phyloP scores from a whole-genome alignment of 306 rosid genomes.

The Prunus mongolica region DNA sequence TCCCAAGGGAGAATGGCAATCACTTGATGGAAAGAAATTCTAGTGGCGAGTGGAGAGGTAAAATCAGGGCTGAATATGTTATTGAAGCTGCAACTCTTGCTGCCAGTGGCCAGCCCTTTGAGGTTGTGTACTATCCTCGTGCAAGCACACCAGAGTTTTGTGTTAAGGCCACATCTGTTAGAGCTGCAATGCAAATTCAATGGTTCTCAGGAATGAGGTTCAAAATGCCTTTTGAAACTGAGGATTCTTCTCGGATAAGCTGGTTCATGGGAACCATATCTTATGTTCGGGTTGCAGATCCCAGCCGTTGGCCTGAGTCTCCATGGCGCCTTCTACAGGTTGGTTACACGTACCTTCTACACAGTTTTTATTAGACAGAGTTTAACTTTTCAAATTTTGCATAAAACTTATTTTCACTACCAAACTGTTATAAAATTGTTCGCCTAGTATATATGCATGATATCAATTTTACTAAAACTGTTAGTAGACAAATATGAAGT shows the following conservation, averaged over 20 bases:
- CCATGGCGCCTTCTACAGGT: slow-evolving; percentile 98
- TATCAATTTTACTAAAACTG: background rate
- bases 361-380: background rate
- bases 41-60: slow-evolving; percentile 39
- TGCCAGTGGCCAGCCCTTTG: slow-evolving; percentile 66
- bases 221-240: slow-evolving; percentile 98
- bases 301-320: slow-evolving; percentile 80
- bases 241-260: slow-evolving; percentile 90
- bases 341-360: background rate
- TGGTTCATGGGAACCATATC: slow-evolving; percentile 99
- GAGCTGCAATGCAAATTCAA: slow-evolving; percentile 67
- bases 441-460: background rate
- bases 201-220: slow-evolving; percentile 94
- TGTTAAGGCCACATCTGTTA: slow-evolving; percentile 67
- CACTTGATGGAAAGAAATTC: slow-evolving; percentile 23
- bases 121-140: slow-evolving; percentile 82
- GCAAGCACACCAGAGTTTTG: slow-evolving; percentile 84
- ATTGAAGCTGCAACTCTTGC: slow-evolving; percentile 76
- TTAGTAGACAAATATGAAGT: slow-evolving; percentile 1
- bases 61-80: slow-evolving; percentile 51
- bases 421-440: background rate
- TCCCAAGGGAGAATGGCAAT: slow-evolving; percentile 31
- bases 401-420: background rate
- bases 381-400: background rate
- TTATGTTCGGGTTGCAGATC: slow-evolving; percentile 62